Evolutionary conservation across 1,139 yeast species (phyloP).

Genomic region (Barnettozyma hawaiiensis): DNA sequence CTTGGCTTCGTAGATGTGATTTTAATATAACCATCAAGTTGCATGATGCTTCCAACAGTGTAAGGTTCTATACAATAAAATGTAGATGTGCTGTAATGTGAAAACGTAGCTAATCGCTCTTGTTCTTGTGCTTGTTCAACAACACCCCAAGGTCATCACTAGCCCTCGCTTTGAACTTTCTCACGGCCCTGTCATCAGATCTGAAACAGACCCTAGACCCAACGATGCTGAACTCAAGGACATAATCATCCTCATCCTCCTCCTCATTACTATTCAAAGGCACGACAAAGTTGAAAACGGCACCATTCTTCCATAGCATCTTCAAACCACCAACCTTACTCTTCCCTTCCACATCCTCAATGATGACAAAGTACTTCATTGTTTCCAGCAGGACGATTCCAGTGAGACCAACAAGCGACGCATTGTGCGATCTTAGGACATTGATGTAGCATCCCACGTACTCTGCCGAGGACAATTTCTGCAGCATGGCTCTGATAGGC

Average conservation of each 20-base stretch:
- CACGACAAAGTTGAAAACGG: constrained; percentile 52
- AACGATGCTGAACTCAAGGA: constrained; percentile 56
- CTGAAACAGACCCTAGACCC: constrained; percentile 79
- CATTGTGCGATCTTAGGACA: constrained; percentile 55
- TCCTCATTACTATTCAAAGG: constrained; percentile 28
- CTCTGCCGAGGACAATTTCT: constrained; percentile 73
- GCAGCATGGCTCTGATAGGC: constrained; percentile 29
- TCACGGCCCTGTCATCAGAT: constrained; percentile 75
- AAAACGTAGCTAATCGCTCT: no score
- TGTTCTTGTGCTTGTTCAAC: neutral
- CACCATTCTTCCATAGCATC: constrained; percentile 54
- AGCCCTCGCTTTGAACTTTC: constrained; percentile 76
- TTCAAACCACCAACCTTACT: constrained; percentile 46
- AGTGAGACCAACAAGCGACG: constrained; percentile 51
- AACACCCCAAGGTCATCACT: constrained; percentile 49
- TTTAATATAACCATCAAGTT: no score
- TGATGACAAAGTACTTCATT: constrained; percentile 65
- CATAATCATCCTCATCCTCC: constrained; percentile 28
- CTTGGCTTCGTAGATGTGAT: neutral
- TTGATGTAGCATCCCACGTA: constrained; percentile 69
- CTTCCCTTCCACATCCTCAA: constrained; percentile 38
- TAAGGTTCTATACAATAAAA: no score
- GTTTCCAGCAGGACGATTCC: constrained; percentile 91
- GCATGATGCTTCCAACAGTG: no score
- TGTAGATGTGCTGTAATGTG: no score